Percentiles rank a stretch among this genome's conserved stretches.
phyloP scores from a whole-genome alignment of 2,329 filamentous ascomycete genomes.

The Teratosphaeriaceae sp. region DNA sequence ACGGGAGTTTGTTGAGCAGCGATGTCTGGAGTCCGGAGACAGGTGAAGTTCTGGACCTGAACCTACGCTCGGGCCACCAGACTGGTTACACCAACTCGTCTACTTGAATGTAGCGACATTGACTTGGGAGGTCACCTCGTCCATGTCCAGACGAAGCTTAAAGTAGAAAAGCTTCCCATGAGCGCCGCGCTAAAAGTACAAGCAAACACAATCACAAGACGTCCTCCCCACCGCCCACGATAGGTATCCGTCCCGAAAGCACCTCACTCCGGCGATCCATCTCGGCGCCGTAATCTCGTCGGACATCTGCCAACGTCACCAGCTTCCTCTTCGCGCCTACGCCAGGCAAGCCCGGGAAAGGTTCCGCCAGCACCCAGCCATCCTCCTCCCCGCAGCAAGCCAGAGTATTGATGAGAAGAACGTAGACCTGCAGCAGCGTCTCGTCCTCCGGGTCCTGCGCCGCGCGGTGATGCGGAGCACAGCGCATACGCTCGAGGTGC shows the following conservation, averaged over 20 bases:
- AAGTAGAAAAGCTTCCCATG: no score
- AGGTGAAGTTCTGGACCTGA: no score
- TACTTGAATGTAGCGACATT: no score
- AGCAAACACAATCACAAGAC: slow-evolving; percentile 20
- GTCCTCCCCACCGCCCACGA: slow-evolving; percentile 42
- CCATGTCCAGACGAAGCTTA: no score
- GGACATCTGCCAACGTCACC: slow-evolving; percentile 76
- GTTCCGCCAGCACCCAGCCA: slow-evolving; percentile 65
- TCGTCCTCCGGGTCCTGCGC: slow-evolving; percentile 42
- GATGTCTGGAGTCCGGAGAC: no score
- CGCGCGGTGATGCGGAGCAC: slow-evolving; percentile 11
- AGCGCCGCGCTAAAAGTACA: no score
- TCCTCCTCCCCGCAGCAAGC: slow-evolving; percentile 77
- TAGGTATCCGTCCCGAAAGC: slow-evolving; percentile 82
- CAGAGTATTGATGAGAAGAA: slow-evolving; percentile 89
- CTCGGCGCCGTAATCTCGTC: slow-evolving; percentile 84
- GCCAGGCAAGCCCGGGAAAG: slow-evolving; percentile 12
- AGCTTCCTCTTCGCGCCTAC: slow-evolving; percentile 58
- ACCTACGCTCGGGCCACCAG: no score
- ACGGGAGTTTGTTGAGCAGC: no score
- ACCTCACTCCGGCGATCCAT: slow-evolving; percentile 83
- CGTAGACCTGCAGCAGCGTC: slow-evolving; percentile 63
- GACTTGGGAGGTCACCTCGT: no score
- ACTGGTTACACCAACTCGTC: no score
- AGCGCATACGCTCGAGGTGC: slow-evolving; percentile 45